Base-by-base conservation (phyloP, 148 eudicot genomes). In the Hydrangea macrophylla region DNA sequence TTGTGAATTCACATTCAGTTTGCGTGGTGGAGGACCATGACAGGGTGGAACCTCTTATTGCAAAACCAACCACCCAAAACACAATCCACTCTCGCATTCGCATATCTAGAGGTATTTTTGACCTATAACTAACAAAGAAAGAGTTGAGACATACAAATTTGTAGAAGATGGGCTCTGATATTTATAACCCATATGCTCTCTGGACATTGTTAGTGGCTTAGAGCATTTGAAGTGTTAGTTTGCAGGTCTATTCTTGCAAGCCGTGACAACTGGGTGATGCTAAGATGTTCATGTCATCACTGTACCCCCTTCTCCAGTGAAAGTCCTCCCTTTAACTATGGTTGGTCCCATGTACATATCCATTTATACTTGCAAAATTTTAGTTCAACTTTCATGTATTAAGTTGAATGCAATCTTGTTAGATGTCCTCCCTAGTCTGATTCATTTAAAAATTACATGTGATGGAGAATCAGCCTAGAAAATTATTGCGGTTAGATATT, bases 1-100 rank as follows among this genome's bases (percentile, higher is more conserved):
- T 64, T 2, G 79, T 65, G 58, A 13, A 58, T 13, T 26, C 56
- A 40, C 79, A 76, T 0, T 60, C 39, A 13, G 53, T 58, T 1
- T 9, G 33, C 60, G 2, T 28, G 58, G 10, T 25, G 51, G 20
- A 18, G n/a, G 23, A 20, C 17, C 53, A 18, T 15, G 53, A 48
- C 15, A 48, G 17, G 22, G 53, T 48, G 53, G 53, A 15, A 48
- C 53, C 53, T 15, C 53, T n/a, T 15, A 24, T 10, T 53, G 28
- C 57, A 7, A 23, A 7, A 54, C 27, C 57, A 24, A 55, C 25
- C 12, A 55, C 1, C 58, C 32, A 55, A 55, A 25, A 26, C 30
- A 22, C 57, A 53, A 26, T 9, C 18, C 10, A 7, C 58, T 26
- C 30, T 3, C 0, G 15, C 2, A 25, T 55, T 55, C 17, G 31